Evolutionary conservation across 352 stramenopile genomes (phyloP), one percentile per base, ranked within the genome.

Genomic region (Phytophthora lateralis): DNA sequence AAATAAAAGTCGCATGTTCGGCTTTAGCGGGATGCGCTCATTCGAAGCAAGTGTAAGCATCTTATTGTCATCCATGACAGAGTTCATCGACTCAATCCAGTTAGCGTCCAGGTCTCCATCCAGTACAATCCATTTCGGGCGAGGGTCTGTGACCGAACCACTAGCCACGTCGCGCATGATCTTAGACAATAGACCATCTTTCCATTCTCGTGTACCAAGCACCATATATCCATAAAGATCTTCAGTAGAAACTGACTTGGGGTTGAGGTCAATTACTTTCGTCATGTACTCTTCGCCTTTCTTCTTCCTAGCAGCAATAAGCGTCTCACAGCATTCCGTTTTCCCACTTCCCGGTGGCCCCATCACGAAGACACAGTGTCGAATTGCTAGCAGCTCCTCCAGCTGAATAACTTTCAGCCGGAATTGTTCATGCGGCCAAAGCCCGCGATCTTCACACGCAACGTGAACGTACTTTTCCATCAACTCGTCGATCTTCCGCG

Each of bases 171-270:
- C 91, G 4, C 96, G 78, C 93, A 99, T 97, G 26, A 98, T 66
- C 67, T 98, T 98, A 0, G 90, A 97, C 8, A 99, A 65, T 6
- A 99, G 52, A 4, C 96, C 96, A 73, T 99, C 96, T 61, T 97
- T 97, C 96, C 96, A 99, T 49, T 99, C 96, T 17, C 91, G 76
- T 18, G 95, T 98, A 9, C 88, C 89, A 10, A 98, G 89, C 11
- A 90, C 82, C 78, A 99, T 98, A 69, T 91, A 98, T 1, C 96
- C 96, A 55, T 98, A 99, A n/a, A 99, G 66, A 65, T 98, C 95
- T 62, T 98, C 90, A 1, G 91, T 97, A n/a, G 93, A 97, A 14
- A 98, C 91, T 0, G 96, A 90, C 69, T 99, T 99, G 9, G 96
- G 96, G 60, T 98, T 98, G 14, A 99, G 60, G 63, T 98, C 95